Evolutionary conservation across 768 basidiomycete genomes (phyloP), one percentile per base, ranked within the genome.

Genomic region (Suillus hirtellus): DNA sequence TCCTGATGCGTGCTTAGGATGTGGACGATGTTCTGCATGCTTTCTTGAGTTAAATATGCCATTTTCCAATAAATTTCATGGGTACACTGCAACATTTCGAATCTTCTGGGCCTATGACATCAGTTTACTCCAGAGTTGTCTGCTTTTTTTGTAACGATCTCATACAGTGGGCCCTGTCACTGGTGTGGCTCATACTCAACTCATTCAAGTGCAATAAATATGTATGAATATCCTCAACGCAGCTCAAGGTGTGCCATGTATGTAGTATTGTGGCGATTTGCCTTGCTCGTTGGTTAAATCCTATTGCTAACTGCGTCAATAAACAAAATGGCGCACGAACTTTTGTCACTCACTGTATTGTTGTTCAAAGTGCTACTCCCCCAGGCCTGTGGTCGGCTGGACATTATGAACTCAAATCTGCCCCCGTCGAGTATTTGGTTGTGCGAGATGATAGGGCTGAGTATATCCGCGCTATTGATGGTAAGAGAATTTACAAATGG

Each of bases 331-430:
- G 27, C 19, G 19, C 52, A 53, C 19, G 1, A 19, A 34, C 52
- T 34, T 27, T 34, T n/a, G 3, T 17, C 11, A 34, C 31, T 10
- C 5, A 53, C 19, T 3, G 52, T 34, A n/a, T 53, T 12, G 6
- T 53, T 12, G 52, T 53, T 2, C 34, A 53, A 17, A 10, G 72
- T 77, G 19, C 60, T 63, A 34, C 74, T 76, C 14, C 76, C 80
- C 84, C 84, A 87, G 0, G 64, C 63, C 64, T 82, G 75, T 3
- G 82, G 82, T 27, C 70, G 71, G 4, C 77, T 79, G 58, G 81
- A 85, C 90, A 93, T 91, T 67, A 84, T 82, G 67, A 91, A 92
- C 43, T 77, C 77, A 17, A 92, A 72, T 9, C 80, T 73, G 0
- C 84, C 88, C 0, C 90, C 89, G 4, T 74, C 65, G 10, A 74